phyloP scores from a whole-genome alignment of 305 asterid genomes.

The Lippia alba region DNA sequence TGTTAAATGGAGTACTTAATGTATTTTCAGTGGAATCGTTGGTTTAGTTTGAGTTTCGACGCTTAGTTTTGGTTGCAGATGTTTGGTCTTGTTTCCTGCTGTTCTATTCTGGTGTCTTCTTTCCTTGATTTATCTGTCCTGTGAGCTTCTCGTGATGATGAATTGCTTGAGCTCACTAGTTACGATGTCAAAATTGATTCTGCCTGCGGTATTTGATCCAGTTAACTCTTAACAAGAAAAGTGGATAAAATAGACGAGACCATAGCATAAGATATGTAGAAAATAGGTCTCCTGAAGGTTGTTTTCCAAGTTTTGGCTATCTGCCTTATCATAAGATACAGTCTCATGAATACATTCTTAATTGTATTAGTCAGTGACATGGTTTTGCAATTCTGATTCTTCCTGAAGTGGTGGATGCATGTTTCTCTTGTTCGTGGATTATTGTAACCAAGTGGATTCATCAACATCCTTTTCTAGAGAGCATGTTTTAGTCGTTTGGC shows the following conservation, averaged over 20 bases:
- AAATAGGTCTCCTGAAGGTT: no score
- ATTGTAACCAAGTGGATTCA: slow-evolving; percentile 8
- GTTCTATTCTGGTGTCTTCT: neutral
- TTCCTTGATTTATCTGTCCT: neutral
- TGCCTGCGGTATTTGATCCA: neutral
- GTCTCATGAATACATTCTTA: neutral
- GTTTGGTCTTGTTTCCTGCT: no score
- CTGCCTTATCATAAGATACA: neutral
- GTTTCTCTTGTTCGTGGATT: slow-evolving; percentile 1
- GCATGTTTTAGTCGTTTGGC: slow-evolving; percentile 16
- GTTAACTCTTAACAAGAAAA: neutral
- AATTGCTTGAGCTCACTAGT: neutral
- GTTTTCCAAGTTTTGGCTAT: no score
- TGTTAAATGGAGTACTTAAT: neutral
- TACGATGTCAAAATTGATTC: neutral
- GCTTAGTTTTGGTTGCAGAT: slow-evolving; percentile 9
- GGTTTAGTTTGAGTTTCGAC: slow-evolving; percentile 18
- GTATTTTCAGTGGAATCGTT: neutral
- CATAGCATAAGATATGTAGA: slow-evolving; percentile 4
- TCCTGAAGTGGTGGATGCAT: neutral
- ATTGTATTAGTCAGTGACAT: neutral
- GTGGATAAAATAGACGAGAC: neutral
- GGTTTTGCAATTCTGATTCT: slow-evolving; percentile 2
- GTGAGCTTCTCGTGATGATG: slow-evolving; percentile 18
- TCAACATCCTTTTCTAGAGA: slow-evolving; percentile 13